phyloP scores from a whole-genome alignment of 2,329 filamentous ascomycete genomes.

The Coniochaeta sp. region DNA sequence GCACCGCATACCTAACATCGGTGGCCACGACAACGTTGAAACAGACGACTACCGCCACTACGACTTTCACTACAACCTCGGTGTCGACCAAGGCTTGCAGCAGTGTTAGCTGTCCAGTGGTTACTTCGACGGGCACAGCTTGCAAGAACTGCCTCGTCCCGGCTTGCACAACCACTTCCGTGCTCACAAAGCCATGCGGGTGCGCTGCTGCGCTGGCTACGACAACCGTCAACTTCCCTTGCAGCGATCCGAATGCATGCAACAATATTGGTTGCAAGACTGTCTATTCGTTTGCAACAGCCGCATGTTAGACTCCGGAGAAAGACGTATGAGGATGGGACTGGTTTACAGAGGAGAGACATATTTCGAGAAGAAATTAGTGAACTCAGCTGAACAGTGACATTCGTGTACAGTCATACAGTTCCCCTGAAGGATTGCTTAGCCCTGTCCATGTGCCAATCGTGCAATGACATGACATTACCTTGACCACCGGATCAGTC shows the following conservation, averaged over 20 bases:
- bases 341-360: neutral
- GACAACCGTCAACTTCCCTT: constrained; percentile 16
- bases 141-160: constrained; percentile 16
- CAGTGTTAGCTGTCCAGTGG: constrained; percentile 14
- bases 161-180: constrained; percentile 14
- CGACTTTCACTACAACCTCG: constrained; percentile 5
- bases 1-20: neutral
- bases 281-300: constrained; percentile 15
- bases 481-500: no score
- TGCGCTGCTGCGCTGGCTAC: constrained; percentile 15
- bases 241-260: constrained; percentile 14
- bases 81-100: constrained; percentile 6
- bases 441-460: no score
- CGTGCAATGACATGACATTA: no score
- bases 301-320: neutral
- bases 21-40: constrained; percentile 5
- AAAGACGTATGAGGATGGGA: neutral
- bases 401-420: no score
- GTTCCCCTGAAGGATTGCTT: no score
- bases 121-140: constrained; percentile 16
- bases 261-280: constrained; percentile 21
- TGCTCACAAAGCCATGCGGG: constrained; percentile 12
- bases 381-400: no score
- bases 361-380: no score
- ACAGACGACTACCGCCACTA: constrained; percentile 2